Base-by-base conservation (phyloP, 2,329 filamentous ascomycete species). In the Amesomyces nigricolor region DNA sequence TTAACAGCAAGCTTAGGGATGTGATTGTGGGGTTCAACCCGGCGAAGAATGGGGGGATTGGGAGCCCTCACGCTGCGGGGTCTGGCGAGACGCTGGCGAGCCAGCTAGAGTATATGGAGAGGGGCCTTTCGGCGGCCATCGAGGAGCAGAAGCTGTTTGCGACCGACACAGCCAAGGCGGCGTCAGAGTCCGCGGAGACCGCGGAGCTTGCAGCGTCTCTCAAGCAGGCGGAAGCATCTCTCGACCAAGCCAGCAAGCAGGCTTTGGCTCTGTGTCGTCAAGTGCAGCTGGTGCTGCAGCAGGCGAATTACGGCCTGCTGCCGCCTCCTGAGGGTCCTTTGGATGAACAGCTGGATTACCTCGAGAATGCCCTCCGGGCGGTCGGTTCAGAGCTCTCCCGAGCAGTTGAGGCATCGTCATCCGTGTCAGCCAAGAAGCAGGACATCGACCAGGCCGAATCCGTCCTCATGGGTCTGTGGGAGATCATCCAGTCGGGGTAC, bases 41-140 rank as follows among this genome's bases (percentile, higher is more conserved):
- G 2, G 73, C 73, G 14, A 75, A 75, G 56, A 78, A 80, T 60
- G 64, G 65, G 35, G 70, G 72, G 43, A 82, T 78, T 59, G 64
- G 68, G 8, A 65, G 71, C 7, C 75, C 78, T 1, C 76, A 22
- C 5, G 35, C 78, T 0, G 62, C 65, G 11, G 68, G 68, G 58
- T 62, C 78, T 13, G 75, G 75, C 7, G 73, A 76, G 16, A 71
- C 76, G 54, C 68, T 86, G 19, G 69, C 70, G 29, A 73, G 66
- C 39, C 86, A 91, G 65, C 70, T 94, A 17, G 81, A 86, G 40
- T 91, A 90, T 64, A 75, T 95, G 3, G 83, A 88, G 56, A 80
- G 80, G 62, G 82, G 82, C 1, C 71, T 94, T 32, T 73, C 76
- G 30, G 77, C 78, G 8, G 79, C 91, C 10, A 75, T 77, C 38